These are phyloP conservation scores for Talaromyces atroroseus DNA, from an alignment of 2,329 filamentous ascomycete species.

Conservation along the genomic window DNA sequence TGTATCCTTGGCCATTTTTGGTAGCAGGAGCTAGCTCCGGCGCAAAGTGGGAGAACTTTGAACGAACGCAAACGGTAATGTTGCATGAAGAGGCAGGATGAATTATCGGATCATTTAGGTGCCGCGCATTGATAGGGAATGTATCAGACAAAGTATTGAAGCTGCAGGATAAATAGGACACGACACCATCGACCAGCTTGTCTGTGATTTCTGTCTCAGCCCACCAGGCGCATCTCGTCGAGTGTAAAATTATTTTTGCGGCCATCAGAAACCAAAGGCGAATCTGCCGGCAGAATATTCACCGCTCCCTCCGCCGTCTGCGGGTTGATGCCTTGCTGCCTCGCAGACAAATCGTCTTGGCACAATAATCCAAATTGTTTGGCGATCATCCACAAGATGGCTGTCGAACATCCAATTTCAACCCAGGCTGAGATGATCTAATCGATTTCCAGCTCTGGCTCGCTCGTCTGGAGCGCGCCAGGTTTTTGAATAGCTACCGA, in stretches of 20 bases:
- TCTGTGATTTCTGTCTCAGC: neutral
- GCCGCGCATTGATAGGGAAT: neutral
- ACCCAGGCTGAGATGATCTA: slow-evolving; percentile 2
- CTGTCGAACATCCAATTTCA: neutral
- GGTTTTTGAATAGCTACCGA: slow-evolving; percentile 22
- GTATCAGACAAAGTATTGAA: neutral
- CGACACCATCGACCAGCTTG: neutral
- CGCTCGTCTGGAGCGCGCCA: slow-evolving; percentile 15
- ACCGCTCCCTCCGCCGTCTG: slow-evolving; percentile 10
- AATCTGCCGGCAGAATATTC: slow-evolving; percentile 12
- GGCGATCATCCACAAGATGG: neutral
- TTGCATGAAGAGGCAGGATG: neutral
- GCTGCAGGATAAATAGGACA: neutral
- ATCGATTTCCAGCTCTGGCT: neutral
- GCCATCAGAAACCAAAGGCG: neutral
- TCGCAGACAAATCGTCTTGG: neutral
- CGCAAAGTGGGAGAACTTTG: neutral
- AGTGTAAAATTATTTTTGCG: slow-evolving; percentile 8
- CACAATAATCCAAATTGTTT: neutral
- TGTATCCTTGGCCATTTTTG: slow-evolving; percentile 6
- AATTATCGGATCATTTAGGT: neutral
- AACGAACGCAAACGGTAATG: slow-evolving; percentile 8
- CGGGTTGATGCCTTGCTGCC: neutral
- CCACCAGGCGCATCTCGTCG: neutral
- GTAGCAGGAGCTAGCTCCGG: neutral